Evolutionary conservation across 805 yeast genomes (phyloP), one percentile per base, ranked within the genome.

Genomic region (Barnettozyma californica): DNA sequence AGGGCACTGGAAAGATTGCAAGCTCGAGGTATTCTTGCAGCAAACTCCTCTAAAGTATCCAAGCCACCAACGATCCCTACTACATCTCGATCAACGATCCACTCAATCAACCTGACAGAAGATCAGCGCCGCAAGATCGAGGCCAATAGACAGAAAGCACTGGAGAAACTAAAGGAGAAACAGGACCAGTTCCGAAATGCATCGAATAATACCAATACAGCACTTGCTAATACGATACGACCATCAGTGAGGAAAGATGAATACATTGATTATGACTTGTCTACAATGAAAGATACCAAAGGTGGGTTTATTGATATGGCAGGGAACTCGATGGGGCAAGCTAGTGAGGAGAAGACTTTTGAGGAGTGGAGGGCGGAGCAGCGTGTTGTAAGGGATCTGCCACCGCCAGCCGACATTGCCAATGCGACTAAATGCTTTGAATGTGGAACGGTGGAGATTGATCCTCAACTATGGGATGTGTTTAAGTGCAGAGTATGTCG

Each of bases 251-350:
- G 75, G 49, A 78, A 75, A 45, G 71, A 75, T 31, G 90, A 85
- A 56, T 87, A 85, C 61, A 86, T 87, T 27, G 94, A 87, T 51
- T 87, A 82, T 64, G 97, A 94, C 66, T 78, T 94, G 56, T 78
- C 97, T 2, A 85, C 89, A n/a, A 86, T 95, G 89, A 78, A 80
- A 53, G 97, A 94, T 60, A 73, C 88, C 2, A 79, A 80, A 59
- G 98, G 97, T 57, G 99, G 99, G 16, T 59, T 55, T 33, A 55
- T 59, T 1, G 46, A 45, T 13, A 47, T 33, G 11, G 57, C 49
- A 18, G 45, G 26, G 8, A 40, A 44, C 10, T 20, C 26, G 59
- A 71, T 85, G 1, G 76, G 78, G 58, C 70, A 85, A 2, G 78
- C 78, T 48, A 20, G 57, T 13, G 42, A 56, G 18, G 69, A 67